These are phyloP conservation scores for Huntiella savannae DNA, from an alignment of 2,329 filamentous ascomycete genomes.

Conservation along the genomic window DNA sequence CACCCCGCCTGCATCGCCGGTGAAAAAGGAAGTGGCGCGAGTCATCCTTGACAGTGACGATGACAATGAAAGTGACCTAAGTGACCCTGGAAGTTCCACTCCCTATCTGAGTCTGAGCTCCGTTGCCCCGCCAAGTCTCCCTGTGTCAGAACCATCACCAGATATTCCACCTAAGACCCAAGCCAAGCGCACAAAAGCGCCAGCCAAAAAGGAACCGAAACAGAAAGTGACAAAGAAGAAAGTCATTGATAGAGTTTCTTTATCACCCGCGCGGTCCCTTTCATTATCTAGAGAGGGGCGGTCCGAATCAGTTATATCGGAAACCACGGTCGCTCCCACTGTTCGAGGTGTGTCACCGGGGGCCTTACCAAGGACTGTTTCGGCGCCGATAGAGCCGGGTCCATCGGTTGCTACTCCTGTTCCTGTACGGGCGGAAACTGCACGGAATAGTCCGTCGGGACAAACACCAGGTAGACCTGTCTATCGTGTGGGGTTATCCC, in stretches of 20 bases:
- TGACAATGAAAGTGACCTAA: neutral
- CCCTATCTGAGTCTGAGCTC: neutral
- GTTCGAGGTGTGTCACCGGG: neutral
- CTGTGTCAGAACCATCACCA: neutral
- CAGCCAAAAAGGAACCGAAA: neutral
- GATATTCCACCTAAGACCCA: neutral
- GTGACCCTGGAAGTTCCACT: too few relatives aligned
- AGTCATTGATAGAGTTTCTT: too few relatives aligned
- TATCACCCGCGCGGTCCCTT: too few relatives aligned
- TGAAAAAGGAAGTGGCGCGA: neutral
- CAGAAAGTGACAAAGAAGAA: neutral
- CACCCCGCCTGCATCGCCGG: neutral
- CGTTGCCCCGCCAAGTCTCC: neutral
- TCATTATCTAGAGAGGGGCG: neutral
- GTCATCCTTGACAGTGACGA: conserved; percentile 1
- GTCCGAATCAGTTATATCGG: conserved; percentile 1
- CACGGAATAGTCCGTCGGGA: too few relatives aligned
- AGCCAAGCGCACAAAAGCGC: too few relatives aligned
- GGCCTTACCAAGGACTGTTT: neutral
- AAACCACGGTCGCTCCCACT: neutral
- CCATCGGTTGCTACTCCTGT: neutral
- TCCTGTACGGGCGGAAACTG: neutral
- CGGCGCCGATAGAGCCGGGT: neutral
- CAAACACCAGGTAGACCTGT: conserved; percentile 17
- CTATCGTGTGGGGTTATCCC: conserved; percentile 33